Percentiles rank a stretch among this genome's conserved stretches.
These are phyloP conservation scores for Hippophae rhamnoides DNA, from an alignment of 306 rosid genomes.

Conservation along the genomic window DNA sequence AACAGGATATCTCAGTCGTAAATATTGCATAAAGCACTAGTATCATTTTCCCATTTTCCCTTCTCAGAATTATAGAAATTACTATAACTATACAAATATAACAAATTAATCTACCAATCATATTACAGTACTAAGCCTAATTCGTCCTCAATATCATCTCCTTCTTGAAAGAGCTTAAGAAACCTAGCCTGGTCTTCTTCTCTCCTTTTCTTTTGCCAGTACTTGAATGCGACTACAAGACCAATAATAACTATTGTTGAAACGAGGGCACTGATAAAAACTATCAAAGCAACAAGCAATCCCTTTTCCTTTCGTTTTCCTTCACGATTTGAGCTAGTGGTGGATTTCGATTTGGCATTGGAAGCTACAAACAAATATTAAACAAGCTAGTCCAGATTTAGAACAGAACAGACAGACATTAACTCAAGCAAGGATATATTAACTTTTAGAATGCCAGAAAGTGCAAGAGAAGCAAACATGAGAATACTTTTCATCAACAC, in stretches of 20 bases:
- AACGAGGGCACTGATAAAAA: constrained; percentile 34
- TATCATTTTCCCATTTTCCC: too few relatives aligned
- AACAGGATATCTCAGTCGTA: too few relatives aligned
- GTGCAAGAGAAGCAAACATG: neutral
- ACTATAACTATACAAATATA: too few relatives aligned
- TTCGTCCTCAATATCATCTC: constrained; percentile 61
- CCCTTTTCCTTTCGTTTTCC: constrained; percentile 37
- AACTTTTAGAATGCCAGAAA: neutral
- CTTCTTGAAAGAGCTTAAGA: constrained; percentile 64
- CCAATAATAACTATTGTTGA: constrained; percentile 28
- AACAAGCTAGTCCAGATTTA: neutral
- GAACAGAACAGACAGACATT: constrained; percentile 1
- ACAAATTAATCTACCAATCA: constrained; percentile 10
- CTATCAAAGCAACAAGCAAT: constrained; percentile 32
- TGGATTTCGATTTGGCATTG: constrained; percentile 5
- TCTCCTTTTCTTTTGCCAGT: constrained; percentile 70
- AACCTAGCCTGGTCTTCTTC: constrained; percentile 70
- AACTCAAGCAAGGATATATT: neutral
- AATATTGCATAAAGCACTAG: too few relatives aligned
- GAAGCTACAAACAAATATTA: constrained; percentile 33
- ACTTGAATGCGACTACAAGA: constrained; percentile 40
- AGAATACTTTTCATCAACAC: neutral
- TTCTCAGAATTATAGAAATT: too few relatives aligned
- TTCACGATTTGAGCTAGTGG: constrained; percentile 15
- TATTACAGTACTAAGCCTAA: constrained; percentile 40